These are phyloP conservation scores for Geosmithia flava DNA, from an alignment of 2,329 filamentous ascomycete genomes.

Conservation along the genomic window DNA sequence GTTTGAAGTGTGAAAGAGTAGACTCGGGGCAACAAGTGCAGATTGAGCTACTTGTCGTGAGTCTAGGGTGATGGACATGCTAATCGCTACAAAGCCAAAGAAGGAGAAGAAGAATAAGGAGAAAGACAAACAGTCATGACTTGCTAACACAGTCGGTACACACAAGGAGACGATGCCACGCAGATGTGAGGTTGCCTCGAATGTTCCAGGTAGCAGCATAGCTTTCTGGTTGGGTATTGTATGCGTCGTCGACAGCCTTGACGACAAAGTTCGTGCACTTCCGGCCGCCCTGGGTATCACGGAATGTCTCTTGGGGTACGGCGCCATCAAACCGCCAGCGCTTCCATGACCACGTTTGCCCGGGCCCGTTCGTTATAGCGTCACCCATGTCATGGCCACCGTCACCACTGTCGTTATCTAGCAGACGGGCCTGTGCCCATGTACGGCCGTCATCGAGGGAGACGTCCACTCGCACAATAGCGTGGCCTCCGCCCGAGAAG, in stretches of 20 bases:
- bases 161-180: conserved; percentile 47
- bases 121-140: neutral
- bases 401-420: conserved; percentile 30
- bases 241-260: conserved; percentile 53
- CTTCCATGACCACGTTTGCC: conserved; percentile 45
- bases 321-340: conserved; percentile 44
- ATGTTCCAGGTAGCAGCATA: conserved; percentile 50
- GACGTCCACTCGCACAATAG: conserved; percentile 55
- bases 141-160: conserved; percentile 16
- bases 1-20: too few relatives aligned
- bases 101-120: too few relatives aligned
- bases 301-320: conserved; percentile 23
- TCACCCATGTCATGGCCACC: conserved; percentile 23
- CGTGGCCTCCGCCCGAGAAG: conserved; percentile 53
- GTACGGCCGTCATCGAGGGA: conserved; percentile 49
- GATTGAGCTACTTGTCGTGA: too few relatives aligned
- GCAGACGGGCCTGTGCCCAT: conserved; percentile 51
- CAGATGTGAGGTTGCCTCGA: conserved; percentile 52
- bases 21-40: too few relatives aligned
- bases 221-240: conserved; percentile 53
- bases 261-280: conserved; percentile 42
- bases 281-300: conserved; percentile 1
- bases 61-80: too few relatives aligned
- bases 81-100: too few relatives aligned
- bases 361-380: conserved; percentile 13